Evolutionary conservation across 345 rosid species (phyloP), one percentile per base, ranked within the genome.

Genomic region (Camelina sativa): DNA sequence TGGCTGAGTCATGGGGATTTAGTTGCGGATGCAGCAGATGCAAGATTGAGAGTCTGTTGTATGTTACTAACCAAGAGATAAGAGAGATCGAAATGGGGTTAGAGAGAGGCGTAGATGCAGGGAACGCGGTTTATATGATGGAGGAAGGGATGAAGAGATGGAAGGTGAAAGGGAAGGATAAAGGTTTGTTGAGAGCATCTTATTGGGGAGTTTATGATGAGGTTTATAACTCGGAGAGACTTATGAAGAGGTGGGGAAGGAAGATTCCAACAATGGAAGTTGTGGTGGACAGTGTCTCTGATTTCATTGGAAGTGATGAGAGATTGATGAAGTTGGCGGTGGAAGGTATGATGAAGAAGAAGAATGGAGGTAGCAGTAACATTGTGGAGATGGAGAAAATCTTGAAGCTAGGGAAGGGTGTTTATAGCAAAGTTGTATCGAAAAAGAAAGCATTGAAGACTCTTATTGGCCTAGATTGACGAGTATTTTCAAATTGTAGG

Each of bases 61-160:
- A 59, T 54, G 74, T 11, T 67, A 63, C 66, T 1, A 87, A 85
- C 73, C 85, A 86, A 60, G 90, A 88, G 55, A 54, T 88, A 50
- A 71, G 79, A 41, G 96, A 91, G 68, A 46, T 85, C 1, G 88
- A 86, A 73, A 73, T 80, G 46, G 84, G 88, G 22, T 35, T 89
- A 22, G 91, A 85, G 72, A 75, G 84, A 72, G 91, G 91, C 25
- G 69, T 85, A 22, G 97, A 86, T 61, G 82, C 67, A 1, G 93
- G 98, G 7, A 75, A 63, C 70, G 76, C 69, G 1, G 84, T 87
- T 34, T 84, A 73, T 35, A 81, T 80, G 80, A 62, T 88, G 15
- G 96, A 94, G 72, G 96, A 94, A 78, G 86, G 85, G 4, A 87
- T 89, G 92, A 89, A 79, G 78, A 83, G 83, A 72, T 82, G 85